Percentiles rank a stretch among this genome's conserved stretches.
Evolutionary conservation across 2,329 filamentous ascomycete species (phyloP).

Genomic region (Colletotrichum shisoi): DNA sequence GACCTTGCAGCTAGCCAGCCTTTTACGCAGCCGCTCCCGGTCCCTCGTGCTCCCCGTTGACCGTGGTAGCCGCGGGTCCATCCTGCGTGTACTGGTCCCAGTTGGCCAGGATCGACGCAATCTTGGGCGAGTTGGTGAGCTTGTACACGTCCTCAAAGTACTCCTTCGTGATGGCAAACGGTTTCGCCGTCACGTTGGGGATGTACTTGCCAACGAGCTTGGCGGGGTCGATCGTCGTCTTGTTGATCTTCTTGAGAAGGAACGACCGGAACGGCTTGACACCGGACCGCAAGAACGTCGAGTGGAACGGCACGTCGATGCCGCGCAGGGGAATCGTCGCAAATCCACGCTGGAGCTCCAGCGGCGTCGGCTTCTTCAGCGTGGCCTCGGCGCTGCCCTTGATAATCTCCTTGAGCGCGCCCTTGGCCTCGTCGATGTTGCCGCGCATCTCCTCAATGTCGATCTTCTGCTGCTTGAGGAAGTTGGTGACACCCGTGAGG

Average conservation of each 20-base stretch:
- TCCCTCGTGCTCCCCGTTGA: conserved; percentile 53
- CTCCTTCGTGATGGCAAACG: conserved; percentile 95
- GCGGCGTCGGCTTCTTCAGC: conserved; percentile 82
- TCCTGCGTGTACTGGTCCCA: conserved; percentile 75
- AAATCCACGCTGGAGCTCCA: conserved; percentile 92
- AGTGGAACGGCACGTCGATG: conserved; percentile 99
- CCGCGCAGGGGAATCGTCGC: conserved; percentile 96
- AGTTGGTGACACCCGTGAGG: conserved; percentile 85
- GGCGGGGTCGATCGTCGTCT: conserved; percentile 95
- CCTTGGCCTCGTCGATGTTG: conserved; percentile 89
- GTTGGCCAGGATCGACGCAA: conserved; percentile 83
- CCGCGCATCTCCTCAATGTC: conserved; percentile 94
- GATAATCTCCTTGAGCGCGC: conserved; percentile 89
- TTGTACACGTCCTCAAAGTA: conserved; percentile 99
- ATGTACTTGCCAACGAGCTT: conserved; percentile 99
- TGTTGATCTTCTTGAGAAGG: conserved; percentile 99
- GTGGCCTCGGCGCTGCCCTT: conserved; percentile 86
- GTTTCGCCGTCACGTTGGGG: conserved; percentile 95
- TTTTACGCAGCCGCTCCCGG: conserved; percentile 53
- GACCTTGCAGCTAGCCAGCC: conserved; percentile 34
- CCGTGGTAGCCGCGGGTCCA: conserved; percentile 52
- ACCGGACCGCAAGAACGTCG: conserved; percentile 94
- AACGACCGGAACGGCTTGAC: conserved; percentile 99
- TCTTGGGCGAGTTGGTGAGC: conserved; percentile 83
- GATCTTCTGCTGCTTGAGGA: conserved; percentile 94